Evolutionary conservation across 2,329 filamentous ascomycete species (phyloP).

Genomic region (Microcyclosporella mali): DNA sequence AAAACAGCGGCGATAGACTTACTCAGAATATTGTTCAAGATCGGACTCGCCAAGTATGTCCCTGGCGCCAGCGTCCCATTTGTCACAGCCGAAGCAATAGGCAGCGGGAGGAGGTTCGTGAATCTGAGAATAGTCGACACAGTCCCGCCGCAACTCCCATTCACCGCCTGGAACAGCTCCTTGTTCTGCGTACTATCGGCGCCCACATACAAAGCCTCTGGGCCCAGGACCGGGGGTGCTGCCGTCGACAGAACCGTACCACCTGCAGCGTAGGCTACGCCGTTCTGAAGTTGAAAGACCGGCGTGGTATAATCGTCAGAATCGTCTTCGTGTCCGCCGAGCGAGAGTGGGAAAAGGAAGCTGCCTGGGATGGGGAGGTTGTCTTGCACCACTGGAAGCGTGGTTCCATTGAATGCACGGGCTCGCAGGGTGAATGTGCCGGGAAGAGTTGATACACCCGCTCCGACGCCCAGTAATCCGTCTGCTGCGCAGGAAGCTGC

Average conservation of each 20-base stretch:
- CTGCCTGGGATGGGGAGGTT: neutral
- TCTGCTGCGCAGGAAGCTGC: neutral
- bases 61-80: neutral
- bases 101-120: neutral
- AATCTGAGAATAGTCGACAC: neutral
- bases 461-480: neutral
- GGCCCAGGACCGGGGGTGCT: neutral
- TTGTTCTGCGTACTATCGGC: neutral
- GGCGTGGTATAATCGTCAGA: neutral
- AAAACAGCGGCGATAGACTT: neutral
- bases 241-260: neutral
- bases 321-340: neutral
- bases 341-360: conserved; percentile 3
- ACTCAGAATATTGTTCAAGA: conserved; percentile 2
- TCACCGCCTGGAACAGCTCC: neutral
- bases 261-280: neutral
- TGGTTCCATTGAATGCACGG: neutral
- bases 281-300: neutral
- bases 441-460: neutral
- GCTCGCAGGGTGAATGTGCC: neutral
- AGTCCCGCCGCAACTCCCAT: conserved; percentile 1
- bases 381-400: neutral
- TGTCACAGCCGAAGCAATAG: neutral
- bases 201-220: neutral
- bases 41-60: neutral